Conservation (phyloP, 192 early-diverging fungal species). For the Umbelopsis sp. region DNA sequence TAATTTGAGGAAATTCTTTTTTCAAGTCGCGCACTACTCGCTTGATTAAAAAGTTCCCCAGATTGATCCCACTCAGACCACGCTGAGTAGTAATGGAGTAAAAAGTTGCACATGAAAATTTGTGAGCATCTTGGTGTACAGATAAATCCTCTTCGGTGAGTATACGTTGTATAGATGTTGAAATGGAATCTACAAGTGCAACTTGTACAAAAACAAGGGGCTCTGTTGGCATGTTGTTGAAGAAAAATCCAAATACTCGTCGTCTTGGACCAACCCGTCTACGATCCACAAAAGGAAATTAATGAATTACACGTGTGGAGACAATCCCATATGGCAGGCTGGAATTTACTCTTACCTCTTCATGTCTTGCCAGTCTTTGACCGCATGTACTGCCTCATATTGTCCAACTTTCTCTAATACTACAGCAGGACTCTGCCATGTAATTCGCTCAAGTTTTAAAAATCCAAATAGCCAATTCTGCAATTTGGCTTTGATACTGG, state of each 20-base stretch:
- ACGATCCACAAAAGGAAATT: background rate
- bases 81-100: slow-evolving; percentile 93
- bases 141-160: slow-evolving; percentile 31
- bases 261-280: slow-evolving; percentile 62
- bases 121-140: slow-evolving; percentile 15
- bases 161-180: slow-evolving; percentile 65
- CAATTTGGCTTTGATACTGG: slow-evolving; percentile 66
- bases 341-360: slow-evolving; percentile 64
- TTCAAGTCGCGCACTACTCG: slow-evolving; percentile 83
- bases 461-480: slow-evolving; percentile 78
- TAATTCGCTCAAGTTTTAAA: slow-evolving; percentile 78
- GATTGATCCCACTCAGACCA: slow-evolving; percentile 83
- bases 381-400: slow-evolving; percentile 91
- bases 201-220: slow-evolving; percentile 92
- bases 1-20: slow-evolving; percentile 64
- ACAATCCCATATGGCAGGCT: background rate
- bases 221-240: slow-evolving; percentile 72
- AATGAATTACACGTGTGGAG: background rate
- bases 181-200: slow-evolving; percentile 65
- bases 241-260: slow-evolving; percentile 86
- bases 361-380: slow-evolving; percentile 78
- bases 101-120: slow-evolving; percentile 77
- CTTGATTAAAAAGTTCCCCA: slow-evolving; percentile 92
- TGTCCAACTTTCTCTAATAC: slow-evolving; percentile 82
- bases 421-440: slow-evolving; percentile 79